phyloP scores from a whole-genome alignment of 163 green algal genomes.

The Chlamydomonas reinhardtii region DNA sequence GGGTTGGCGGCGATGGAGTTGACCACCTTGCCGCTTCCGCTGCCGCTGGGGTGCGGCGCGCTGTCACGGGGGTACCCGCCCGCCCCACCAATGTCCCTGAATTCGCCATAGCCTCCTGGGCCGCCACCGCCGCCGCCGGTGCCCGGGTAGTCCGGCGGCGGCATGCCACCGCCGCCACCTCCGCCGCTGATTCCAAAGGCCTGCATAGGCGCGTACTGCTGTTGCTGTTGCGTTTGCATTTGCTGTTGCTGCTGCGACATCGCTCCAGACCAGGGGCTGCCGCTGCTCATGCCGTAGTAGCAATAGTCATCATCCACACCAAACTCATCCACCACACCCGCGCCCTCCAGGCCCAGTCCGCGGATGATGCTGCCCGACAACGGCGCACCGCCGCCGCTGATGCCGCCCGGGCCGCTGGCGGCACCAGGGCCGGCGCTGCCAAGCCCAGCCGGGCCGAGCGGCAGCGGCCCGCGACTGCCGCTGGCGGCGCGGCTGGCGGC shows the following conservation, averaged over 20 bases:
- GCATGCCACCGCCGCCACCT: too few relatives aligned
- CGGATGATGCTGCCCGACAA: background rate
- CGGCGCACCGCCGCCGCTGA: background rate
- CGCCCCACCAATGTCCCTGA: too few relatives aligned
- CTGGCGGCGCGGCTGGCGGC: too few relatives aligned
- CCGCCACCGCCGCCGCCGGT: too few relatives aligned
- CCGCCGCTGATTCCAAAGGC: too few relatives aligned
- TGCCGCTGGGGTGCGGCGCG: background rate
- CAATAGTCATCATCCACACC: background rate
- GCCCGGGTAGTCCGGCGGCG: too few relatives aligned
- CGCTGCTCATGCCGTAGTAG: too few relatives aligned
- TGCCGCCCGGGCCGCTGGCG: background rate
- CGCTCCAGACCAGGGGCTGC: too few relatives aligned
- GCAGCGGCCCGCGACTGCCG: background rate
- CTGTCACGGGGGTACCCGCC: background rate
- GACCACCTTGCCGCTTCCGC: background rate
- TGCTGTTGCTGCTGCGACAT: too few relatives aligned
- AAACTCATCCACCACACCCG: background rate
- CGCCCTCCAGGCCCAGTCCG: background rate
- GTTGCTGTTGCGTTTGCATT: too few relatives aligned
- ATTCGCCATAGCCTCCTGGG: background rate
- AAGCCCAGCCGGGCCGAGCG: background rate
- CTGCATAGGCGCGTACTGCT: too few relatives aligned
- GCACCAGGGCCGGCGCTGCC: background rate
- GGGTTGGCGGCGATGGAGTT: background rate